A percentile compares a stretch with the other conserved stretches of the same genome.
These are phyloP conservation scores for Talaromyces sp. DNA, from an alignment of 2,329 filamentous ascomycete genomes.

Conservation along the genomic window DNA sequence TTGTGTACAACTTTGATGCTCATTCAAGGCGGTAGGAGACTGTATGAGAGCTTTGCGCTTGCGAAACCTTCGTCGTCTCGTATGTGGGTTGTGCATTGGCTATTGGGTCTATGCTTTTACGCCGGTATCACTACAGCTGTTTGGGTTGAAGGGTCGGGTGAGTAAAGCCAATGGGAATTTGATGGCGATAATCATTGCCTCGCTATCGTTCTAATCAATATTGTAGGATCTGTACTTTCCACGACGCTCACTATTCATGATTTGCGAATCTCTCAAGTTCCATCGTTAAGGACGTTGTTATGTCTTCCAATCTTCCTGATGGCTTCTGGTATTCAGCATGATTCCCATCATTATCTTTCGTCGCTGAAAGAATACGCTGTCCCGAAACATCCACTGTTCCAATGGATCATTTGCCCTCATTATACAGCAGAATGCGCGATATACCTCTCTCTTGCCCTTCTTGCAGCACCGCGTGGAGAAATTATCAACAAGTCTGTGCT, in stretches of 20 bases:
- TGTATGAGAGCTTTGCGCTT: constrained; percentile 68
- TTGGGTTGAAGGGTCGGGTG: constrained; percentile 79
- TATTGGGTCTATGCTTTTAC: constrained; percentile 75
- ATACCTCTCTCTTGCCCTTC: constrained; percentile 70
- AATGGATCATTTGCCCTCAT: constrained; percentile 72
- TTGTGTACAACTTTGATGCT: constrained; percentile 68
- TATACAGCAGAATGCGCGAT: constrained; percentile 85
- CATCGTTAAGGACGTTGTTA: constrained; percentile 49
- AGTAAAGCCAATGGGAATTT: constrained; percentile 22
- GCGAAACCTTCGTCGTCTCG: constrained; percentile 62
- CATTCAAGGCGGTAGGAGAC: constrained; percentile 66
- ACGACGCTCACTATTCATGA: constrained; percentile 31
- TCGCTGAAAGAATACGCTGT: constrained; percentile 76
- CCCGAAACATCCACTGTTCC: constrained; percentile 68
- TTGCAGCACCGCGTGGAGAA: constrained; percentile 63
- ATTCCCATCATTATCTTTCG: constrained; percentile 65
- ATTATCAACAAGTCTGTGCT: constrained; percentile 68
- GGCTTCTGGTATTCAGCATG: constrained; percentile 68
- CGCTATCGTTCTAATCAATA: not conserved
- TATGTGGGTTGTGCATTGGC: constrained; percentile 85
- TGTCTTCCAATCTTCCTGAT: constrained; percentile 61
- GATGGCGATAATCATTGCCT: no score
- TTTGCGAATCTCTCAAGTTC: constrained; percentile 34
- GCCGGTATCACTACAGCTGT: constrained; percentile 65
- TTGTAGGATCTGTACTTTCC: constrained; percentile 29